Percentiles rank a stretch among this genome's conserved stretches.
Conservation (phyloP, 225 moss, liverwort and hornwort genomes). For the Neckera pumila region DNA sequence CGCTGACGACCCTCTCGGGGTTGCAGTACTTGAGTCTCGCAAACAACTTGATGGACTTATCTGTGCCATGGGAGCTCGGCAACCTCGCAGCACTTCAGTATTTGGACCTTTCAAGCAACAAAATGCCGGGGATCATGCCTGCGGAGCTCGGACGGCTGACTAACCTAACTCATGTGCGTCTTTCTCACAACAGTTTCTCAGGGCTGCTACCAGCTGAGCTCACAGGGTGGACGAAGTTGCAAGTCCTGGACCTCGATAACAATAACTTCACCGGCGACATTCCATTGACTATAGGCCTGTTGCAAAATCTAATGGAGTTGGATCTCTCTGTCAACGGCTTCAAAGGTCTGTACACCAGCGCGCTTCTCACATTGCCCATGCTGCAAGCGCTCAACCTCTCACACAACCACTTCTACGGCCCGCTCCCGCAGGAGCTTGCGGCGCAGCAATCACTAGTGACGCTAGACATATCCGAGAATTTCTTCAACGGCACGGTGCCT, state of each 20-base stretch:
- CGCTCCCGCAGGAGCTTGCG: slow-evolving; percentile 18
- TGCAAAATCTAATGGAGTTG: slow-evolving; percentile 29
- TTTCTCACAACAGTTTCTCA: slow-evolving; percentile 28
- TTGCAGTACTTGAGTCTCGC: slow-evolving; percentile 36
- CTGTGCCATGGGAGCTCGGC: slow-evolving; percentile 37
- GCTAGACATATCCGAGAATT: slow-evolving; percentile 7
- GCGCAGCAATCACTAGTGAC: background rate
- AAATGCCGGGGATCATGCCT: slow-evolving; percentile 36
- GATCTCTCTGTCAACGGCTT: slow-evolving; percentile 43
- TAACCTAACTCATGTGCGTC: slow-evolving; percentile 18
- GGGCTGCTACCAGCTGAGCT: slow-evolving; percentile 40
- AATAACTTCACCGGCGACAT: slow-evolving; percentile 33
- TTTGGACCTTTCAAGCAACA: slow-evolving; percentile 49
- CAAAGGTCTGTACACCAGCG: slow-evolving; percentile 13
- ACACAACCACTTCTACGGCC: slow-evolving; percentile 44
- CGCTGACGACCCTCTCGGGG: background rate
- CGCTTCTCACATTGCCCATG: slow-evolving; percentile 17
- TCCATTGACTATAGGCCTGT: slow-evolving; percentile 9
- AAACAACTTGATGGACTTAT: slow-evolving; percentile 19
- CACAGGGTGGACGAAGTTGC: slow-evolving; percentile 22
- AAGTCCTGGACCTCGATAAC: slow-evolving; percentile 8
- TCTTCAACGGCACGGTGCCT: slow-evolving; percentile 40
- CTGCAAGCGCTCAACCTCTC: slow-evolving; percentile 47
- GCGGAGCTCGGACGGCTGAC: slow-evolving; percentile 37
- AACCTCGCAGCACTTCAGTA: slow-evolving; percentile 22